Evolutionary conservation across 2,329 filamentous ascomycete species (phyloP), one percentile per base, ranked within the genome.

Genomic region (Verticillium zaregamsianum): DNA sequence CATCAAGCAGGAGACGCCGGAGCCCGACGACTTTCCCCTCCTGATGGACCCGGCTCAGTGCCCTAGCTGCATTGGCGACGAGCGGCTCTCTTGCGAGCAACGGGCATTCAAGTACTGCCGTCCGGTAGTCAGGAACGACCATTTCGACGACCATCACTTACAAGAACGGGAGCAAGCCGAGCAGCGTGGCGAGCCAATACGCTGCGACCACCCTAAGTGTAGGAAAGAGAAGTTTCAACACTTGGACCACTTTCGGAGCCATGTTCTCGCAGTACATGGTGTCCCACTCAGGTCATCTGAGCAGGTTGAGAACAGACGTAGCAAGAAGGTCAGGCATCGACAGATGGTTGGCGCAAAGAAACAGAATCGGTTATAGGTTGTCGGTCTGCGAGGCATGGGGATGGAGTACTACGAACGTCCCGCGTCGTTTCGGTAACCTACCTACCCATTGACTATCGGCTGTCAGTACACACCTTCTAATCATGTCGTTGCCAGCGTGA

Each of bases 71-170:
- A 66, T 69, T 59, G 56, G 64, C 31, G 58, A 69, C 49, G 28
- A 59, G 15, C 59, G 59, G 9, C 62, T 67, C 28, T 58, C 61
- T 12, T 28, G 62, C 35, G 28, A 64, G 60, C 64, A 63, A 54
- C 60, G 61, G 17, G 66, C 59, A 20, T 67, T 67, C 57, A 49
- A 40, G 54, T 66, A 64, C 35, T 62, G 59, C 54, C 57, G 64
- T 15, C 61, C 59, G 5, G 61, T 62, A 32, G 55, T 65, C 33
- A 64, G 63, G 54, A 70, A 70, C 58, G 57, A 69, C 60, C 61
- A 70, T 61, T 70, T 70, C 57, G 63, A 69, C 45, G 52, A 66
- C 58, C 45, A 65, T 25, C 59, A 70, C 58, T 56, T 70, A 3
- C 52, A 60, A 60, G 54, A 62, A 55, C 59, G 35, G 23, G 35